Evolutionary conservation across 192 early-diverging fungal species (phyloP), one percentile per base, ranked within the genome.

Genomic region (Radiomyces spectabilis): DNA sequence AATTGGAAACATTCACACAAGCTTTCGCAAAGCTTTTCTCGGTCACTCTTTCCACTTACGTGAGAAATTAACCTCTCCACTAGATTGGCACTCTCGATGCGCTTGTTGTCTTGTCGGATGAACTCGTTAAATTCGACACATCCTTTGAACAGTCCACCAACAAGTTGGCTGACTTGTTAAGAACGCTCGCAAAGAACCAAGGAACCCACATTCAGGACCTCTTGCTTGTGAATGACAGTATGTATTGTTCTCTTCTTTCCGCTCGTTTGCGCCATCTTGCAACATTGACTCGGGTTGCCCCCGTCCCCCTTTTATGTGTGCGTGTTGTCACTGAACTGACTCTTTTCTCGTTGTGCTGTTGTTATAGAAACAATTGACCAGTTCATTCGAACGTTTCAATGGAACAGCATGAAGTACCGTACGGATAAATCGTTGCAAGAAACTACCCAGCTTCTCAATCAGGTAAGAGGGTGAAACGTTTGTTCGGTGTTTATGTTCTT

Each of bases 361-460:
- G n/a, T n/a, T 30, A 37, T 59, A 94, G 91, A 93, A 77, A 66
- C 80, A 45, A 80, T 96, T 31, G 94, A 93, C 67, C 74, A 88
- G 40, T 99, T 89, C 55, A 69, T 98, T 13, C 80, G 82, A 52
- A 73, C 78, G 21, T 98, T 98, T 62, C 75, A 86, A 53, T 99
- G 97, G 97, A 92, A 98, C 66, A 89, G 85, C 15, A 86, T 95
- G 83, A 97, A 96, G 72, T 99, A 94, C 69, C 77, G 97, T 39
- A 84, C 85, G 1, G 97, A 99, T 71, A 92, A 93, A 69, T 80
- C 89, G 5, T 71, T 99, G 59, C 72, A 80, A 43, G 97, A 98
- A 62, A 79, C 95, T 21, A 71, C 86, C 0, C 78, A 85, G 27
- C 68, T 84, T 57, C 81, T 99, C 34, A 73, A 81, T 22, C 87